Base-by-base conservation (phyloP, 208 protist genomes). In the Leishmania major region DNA sequence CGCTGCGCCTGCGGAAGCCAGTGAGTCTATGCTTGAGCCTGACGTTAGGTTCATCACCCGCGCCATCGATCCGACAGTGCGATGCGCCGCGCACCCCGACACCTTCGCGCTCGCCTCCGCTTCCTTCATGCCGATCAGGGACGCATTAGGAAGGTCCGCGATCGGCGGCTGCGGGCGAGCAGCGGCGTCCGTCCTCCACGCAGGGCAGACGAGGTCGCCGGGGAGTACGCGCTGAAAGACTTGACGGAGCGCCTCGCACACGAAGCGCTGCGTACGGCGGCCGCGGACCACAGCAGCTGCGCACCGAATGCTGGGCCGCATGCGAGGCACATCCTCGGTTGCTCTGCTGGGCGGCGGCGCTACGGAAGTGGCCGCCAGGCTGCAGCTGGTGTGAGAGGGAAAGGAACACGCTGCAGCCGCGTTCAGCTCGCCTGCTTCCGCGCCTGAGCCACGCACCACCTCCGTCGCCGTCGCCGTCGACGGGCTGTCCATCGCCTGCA, bases 281-380 rank as follows among this genome's bases (percentile, higher is more conserved):
- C 22, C 2, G 7, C 69, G 83, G 5, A 70, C 59, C 28, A 49
- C 66, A 2, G 37, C 83, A 0, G 78, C 53, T 10, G 69, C 67
- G 49, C 75, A 73, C 57, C n/a, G 67, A 43, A 86, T 86, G 57
- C 67, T 72, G 40, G 82, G 78, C 2, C 74, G 75, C 47, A 1
- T 31, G n/a, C 62, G 60, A 19, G 37, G 55, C 22, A 43, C 57
- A 1, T 19, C 37, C 35, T 57, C 37, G 57, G 47, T 51, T 19
- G 19, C 51, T 40, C 8, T 47, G 37, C 37, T 77, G 31, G 15
- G 73, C 35, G 31, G 31, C 31, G 49, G 31, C 31, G 73, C 73
- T 13, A 77, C 31, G 15, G 53, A n/a, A 28, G 35, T 13, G n/a
- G 31, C 13, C 4, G 31, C 13, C 72, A 40, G 49, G 31, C 49